Evolutionary conservation across 1,139 yeast genomes (phyloP).

Genomic region (Hyphopichia burtonii): DNA sequence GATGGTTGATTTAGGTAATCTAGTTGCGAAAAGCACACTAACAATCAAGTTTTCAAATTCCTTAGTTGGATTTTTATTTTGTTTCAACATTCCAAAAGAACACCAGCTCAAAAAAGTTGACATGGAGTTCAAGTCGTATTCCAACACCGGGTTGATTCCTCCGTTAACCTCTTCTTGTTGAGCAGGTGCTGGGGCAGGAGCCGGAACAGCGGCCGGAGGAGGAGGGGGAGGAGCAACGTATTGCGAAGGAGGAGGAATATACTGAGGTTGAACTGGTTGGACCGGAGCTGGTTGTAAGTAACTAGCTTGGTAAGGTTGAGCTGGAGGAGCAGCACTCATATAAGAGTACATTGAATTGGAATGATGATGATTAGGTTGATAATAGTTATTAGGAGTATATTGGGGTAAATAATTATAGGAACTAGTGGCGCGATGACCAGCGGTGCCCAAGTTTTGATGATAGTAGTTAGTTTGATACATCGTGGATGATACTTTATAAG

Average conservation of each 20-base stretch:
- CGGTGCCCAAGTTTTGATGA: constrained; percentile 32
- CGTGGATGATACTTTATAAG: constrained; percentile 1
- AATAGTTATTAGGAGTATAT: constrained; percentile 8
- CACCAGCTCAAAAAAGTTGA: constrained; percentile 70
- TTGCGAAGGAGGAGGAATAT: constrained; percentile 13
- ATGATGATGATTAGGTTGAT: constrained; percentile 9
- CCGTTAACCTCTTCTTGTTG: constrained; percentile 46
- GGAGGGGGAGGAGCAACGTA: no score
- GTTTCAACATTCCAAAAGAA: constrained; percentile 59
- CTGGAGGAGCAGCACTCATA: not conserved
- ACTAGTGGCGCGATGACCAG: constrained; percentile 38
- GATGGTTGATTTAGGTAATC: constrained; percentile 81
- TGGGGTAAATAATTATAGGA: constrained; percentile 27
- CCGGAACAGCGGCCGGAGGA: constrained; percentile 11
- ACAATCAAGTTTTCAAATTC: constrained; percentile 60
- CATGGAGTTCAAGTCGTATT: constrained; percentile 77
- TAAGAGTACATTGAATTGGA: constrained; percentile 6
- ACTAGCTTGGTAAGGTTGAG: constrained; percentile 11
- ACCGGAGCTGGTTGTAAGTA: no score
- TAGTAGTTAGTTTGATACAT: constrained; percentile 22
- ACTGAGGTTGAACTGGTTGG: constrained; percentile 12
- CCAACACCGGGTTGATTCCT: constrained; percentile 75
- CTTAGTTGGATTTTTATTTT: constrained; percentile 47
- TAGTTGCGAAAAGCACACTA: constrained; percentile 81
- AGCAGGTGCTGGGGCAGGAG: constrained; percentile 9